phyloP scores from a whole-genome alignment of 2,329 filamentous ascomycete species.

The Beauveria rudraprayagi region DNA sequence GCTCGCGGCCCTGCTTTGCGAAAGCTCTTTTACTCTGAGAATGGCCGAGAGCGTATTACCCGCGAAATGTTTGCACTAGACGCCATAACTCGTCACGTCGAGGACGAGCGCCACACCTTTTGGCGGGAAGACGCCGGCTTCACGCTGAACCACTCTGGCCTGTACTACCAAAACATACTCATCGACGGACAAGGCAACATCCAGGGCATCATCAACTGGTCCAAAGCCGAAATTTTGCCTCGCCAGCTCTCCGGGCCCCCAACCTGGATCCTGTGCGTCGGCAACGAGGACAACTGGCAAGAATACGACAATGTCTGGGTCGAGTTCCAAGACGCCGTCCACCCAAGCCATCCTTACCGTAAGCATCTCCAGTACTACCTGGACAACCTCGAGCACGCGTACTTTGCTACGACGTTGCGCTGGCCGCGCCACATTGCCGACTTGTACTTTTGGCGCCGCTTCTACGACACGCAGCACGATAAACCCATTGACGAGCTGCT shows the following conservation, averaged over 20 bases:
- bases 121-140: neutral
- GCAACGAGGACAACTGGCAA: neutral
- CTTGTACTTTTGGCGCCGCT: neutral
- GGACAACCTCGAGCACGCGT: neutral
- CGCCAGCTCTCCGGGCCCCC: neutral
- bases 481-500: neutral
- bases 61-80: neutral
- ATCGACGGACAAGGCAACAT: neutral
- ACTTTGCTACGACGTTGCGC: neutral
- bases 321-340: neutral
- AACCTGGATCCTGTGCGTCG: neutral
- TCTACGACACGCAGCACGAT: neutral
- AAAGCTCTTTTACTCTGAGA: neutral
- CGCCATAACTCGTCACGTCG: neutral
- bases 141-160: neutral
- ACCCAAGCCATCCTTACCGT: neutral
- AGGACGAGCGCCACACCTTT: neutral
- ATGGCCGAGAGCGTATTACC: neutral
- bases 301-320: neutral
- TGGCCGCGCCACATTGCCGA: neutral
- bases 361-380: neutral
- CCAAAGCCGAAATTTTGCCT: neutral
- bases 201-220: neutral
- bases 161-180: neutral
- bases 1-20: neutral